phyloP scores from a whole-genome alignment of 371 early-diverging fungal genomes.

The Capniomyces stellatus region DNA sequence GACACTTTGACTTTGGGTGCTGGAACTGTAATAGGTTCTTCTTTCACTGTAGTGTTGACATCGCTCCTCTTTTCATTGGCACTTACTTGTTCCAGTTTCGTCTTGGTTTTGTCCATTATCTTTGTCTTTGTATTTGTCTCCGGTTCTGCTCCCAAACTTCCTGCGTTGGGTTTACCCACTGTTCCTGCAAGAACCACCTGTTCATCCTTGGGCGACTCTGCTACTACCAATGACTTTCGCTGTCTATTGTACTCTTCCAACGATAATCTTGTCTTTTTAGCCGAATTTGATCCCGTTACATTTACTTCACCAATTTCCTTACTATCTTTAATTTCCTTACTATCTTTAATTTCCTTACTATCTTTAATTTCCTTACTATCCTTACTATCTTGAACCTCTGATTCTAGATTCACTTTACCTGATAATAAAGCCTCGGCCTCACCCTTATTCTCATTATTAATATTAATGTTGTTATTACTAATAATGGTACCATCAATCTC shows the following conservation, averaged over 20 bases:
- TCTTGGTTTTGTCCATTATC: not conserved
- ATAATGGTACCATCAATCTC: not conserved
- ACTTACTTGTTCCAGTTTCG: not conserved
- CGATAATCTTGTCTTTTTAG: conserved; percentile 29
- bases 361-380: not conserved
- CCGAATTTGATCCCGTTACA: conserved; percentile 2
- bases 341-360: not conserved
- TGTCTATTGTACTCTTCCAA: conserved; percentile 31
- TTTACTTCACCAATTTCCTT: not conserved
- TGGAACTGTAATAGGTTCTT: not conserved
- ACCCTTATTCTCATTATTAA: not conserved
- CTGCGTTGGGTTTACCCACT: conserved; percentile 4
- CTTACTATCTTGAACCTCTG: not conserved
- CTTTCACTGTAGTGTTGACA: not conserved
- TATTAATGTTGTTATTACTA: not conserved
- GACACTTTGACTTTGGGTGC: conserved; percentile 5
- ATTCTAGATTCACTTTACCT: not conserved
- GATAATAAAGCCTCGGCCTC: not conserved
- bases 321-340: not conserved
- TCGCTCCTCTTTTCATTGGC: not conserved
- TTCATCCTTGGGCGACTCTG: not conserved
- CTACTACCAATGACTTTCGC: conserved; percentile 13
- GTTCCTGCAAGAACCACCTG: not conserved
- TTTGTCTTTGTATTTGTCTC: conserved; percentile 4
- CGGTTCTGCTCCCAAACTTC: conserved; percentile 4